Evolutionary conservation across 805 yeast species (phyloP), one percentile per base, ranked within the genome.

Genomic region (Isabelozyma gotoi): DNA sequence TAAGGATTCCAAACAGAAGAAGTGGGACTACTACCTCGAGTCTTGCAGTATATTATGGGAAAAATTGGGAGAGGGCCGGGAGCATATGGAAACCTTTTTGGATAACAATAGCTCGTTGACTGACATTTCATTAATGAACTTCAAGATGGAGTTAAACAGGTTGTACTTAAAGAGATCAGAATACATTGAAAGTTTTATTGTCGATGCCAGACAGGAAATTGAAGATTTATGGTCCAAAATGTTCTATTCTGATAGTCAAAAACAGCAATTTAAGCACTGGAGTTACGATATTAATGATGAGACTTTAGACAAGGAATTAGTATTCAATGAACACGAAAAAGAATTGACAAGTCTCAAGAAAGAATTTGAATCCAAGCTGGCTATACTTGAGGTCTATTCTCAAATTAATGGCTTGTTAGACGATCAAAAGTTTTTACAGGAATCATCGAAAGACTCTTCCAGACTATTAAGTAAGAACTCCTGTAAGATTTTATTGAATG

Each of bases 391-490:
- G 10, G 61, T 78, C n/a, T 77, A 85, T 21, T 71, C 76, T 4
- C 78, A 76, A 36, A 74, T 87, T 48, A 68, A 77, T 36, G 75
- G 72, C 2, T 62, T 90, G 19, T 60, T 81, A 33, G 63, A 69
- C 11, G 95, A 88, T 50, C 85, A 85, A 47, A 50, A 60, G 1
- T 77, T 77, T 38, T 73, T 94, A 32, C 84, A 76, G 31, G 85
- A 81, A 47, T 81, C 94, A 3, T 77, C 85, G 2, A 84, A 81
- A 54, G 94, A 92, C 59, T 82, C 97, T 0, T 81, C 92, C 0
- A 75, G 98, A 48, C 71, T 91, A 35, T 62, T 85, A 37, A 80
- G 85, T 48, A 80, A 87, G 55, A 83, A 85, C 53, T 84, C 90
- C 2, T 91, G 92, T 49, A 84, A 82, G 47, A 84, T 91, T 18